These are phyloP conservation scores for Retiboletus flavoniger DNA, from an alignment of 1,284 basidiomycete species.

Conservation along the genomic window DNA sequence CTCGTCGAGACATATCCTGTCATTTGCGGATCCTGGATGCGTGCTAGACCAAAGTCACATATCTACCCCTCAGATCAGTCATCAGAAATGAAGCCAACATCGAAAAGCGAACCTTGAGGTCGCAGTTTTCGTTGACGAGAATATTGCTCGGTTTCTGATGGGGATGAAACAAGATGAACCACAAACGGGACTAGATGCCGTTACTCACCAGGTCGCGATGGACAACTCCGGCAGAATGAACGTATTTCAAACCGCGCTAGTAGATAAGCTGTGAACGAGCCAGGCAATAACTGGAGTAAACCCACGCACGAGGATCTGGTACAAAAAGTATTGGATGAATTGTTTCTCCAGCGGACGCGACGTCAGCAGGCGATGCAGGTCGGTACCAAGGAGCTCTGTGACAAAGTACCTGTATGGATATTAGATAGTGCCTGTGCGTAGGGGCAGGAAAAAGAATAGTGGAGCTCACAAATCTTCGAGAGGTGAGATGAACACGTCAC, in stretches of 20 bases:
- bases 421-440: not conserved
- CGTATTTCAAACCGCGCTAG: constrained; percentile 97
- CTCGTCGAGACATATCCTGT: constrained; percentile 99
- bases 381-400: constrained; percentile 97
- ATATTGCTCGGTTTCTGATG: constrained; percentile 97
- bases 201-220: constrained; percentile 86
- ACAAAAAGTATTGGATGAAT: constrained; percentile 99
- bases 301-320: constrained; percentile 86
- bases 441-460: not conserved
- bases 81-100: constrained; percentile 2
- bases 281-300: constrained; percentile 1
- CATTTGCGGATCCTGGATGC: constrained; percentile 98
- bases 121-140: constrained; percentile 99
- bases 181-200: not conserved
- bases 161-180: not conserved
- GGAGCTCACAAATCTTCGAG: constrained; percentile 87
- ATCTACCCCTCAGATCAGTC: constrained; percentile 56
- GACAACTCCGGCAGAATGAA: constrained; percentile 98
- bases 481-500: constrained; percentile 99
- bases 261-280: constrained; percentile 9
- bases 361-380: constrained; percentile 95
- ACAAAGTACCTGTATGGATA: constrained; percentile 82
- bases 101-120: constrained; percentile 67
- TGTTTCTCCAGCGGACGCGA: constrained; percentile 98
- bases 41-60: constrained; percentile 97